Percentiles rank a stretch among this genome's conserved stretches.
Evolutionary conservation across 208 protist species (phyloP).

Genomic region (Crithidia acanthocephali): DNA sequence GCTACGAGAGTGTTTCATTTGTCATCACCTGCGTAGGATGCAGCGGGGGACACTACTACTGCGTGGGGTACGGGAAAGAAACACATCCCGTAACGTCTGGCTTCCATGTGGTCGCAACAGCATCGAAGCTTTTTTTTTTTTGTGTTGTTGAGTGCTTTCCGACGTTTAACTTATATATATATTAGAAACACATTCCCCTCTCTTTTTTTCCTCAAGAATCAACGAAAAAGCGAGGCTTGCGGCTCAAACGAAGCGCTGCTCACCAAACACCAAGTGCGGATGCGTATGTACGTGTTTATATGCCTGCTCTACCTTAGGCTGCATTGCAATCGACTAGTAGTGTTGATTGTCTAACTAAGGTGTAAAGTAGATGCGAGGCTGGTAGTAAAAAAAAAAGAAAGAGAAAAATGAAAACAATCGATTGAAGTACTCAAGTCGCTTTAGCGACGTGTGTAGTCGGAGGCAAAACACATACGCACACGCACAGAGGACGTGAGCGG

Average conservation of each 20-base stretch:
- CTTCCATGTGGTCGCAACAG: too few relatives aligned
- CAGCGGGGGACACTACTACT: too few relatives aligned
- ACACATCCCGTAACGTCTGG: too few relatives aligned
- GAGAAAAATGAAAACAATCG: conserved; percentile 3
- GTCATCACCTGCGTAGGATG: too few relatives aligned
- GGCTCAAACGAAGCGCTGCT: conserved; percentile 7
- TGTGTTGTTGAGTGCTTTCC: too few relatives aligned
- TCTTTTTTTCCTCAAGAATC: neutral
- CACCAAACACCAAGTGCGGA: neutral
- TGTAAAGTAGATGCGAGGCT: neutral
- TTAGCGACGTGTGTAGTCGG: neutral
- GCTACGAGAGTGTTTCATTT: too few relatives aligned
- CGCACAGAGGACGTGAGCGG: neutral
- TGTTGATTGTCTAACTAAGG: neutral
- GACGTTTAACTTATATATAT: too few relatives aligned
- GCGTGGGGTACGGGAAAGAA: neutral
- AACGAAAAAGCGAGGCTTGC: neutral
- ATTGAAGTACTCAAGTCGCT: conserved; percentile 3
- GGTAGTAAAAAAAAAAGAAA: conserved; percentile 2
- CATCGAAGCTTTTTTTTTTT: too few relatives aligned
- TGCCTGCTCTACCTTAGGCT: neutral
- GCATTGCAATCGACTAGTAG: conserved; percentile 8
- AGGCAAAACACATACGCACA: conserved; percentile 1
- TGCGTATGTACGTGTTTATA: neutral
- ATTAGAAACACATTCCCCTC: neutral